Conservation (phyloP, 495 filamentous ascomycete genomes). For the Xylaria nigripes region DNA sequence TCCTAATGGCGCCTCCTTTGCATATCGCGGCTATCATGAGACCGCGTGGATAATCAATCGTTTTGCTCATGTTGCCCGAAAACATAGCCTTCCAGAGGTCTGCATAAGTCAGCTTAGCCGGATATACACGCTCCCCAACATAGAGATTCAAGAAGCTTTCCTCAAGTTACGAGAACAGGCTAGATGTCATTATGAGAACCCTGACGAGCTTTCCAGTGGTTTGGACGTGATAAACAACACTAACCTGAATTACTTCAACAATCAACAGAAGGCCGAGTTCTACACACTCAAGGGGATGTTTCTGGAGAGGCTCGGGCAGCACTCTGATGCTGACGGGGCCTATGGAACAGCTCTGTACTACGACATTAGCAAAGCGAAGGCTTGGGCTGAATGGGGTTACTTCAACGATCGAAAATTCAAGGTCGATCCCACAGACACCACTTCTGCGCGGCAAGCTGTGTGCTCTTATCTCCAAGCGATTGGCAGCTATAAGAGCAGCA, state of each 20-base stretch:
- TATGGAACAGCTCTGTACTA: constrained; percentile 93
- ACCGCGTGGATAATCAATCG: constrained; percentile 99
- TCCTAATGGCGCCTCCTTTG: constrained; percentile 74
- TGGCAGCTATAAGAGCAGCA: constrained; percentile 90
- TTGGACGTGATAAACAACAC: constrained; percentile 99
- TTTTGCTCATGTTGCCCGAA: constrained; percentile 94
- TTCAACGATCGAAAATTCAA: constrained; percentile 97
- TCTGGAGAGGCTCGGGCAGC: constrained; percentile 80
- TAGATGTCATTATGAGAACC: constrained; percentile 96
- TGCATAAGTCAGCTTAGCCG: constrained; percentile 94
- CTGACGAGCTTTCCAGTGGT: constrained; percentile 78
- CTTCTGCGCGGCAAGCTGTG: constrained; percentile 77
- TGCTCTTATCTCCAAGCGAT: constrained; percentile 96
- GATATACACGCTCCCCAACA: constrained; percentile 97
- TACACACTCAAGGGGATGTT: constrained; percentile 99
- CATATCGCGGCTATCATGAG: constrained; percentile 95
- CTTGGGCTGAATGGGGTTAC: constrained; percentile 98
- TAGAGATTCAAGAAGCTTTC: constrained; percentile 99
- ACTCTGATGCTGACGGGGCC: constrained; percentile 83
- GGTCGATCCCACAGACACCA: constrained; percentile 68
- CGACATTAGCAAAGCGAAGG: constrained; percentile 89
- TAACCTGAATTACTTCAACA: constrained; percentile 94
- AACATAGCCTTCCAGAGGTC: constrained; percentile 93
- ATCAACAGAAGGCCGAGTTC: constrained; percentile 95
- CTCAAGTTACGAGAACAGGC: constrained; percentile 94